A percentile compares a stretch with the other conserved stretches of the same genome.
phyloP scores from a whole-genome alignment of 345 rosid species.

The Heritiera littoralis region DNA sequence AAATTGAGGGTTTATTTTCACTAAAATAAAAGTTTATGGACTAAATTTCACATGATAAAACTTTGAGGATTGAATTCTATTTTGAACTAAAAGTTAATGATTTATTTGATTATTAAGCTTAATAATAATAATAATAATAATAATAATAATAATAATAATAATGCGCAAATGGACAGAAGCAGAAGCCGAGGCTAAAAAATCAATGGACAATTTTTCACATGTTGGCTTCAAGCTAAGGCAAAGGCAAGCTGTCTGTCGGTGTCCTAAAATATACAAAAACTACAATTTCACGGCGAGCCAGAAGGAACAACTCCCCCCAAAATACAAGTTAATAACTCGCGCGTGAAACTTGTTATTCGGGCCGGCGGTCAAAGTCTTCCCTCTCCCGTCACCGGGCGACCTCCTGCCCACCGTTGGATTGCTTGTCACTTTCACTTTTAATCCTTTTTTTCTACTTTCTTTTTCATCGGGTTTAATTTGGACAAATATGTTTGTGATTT shows the following conservation, averaged over 20 bases:
- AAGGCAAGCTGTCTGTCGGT: slow-evolving; percentile 40
- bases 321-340: not conserved
- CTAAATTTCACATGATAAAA: too few species aligned
- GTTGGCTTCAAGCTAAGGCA: slow-evolving; percentile 22
- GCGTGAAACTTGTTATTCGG: not conserved
- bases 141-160: not conserved
- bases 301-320: too few species aligned
- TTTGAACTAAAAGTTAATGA: too few species aligned
- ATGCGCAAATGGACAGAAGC: not conserved
- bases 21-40: too few species aligned
- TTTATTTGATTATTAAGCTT: too few species aligned
- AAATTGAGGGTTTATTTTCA: too few species aligned
- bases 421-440: slow-evolving; percentile 37
- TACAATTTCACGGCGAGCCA: slow-evolving; percentile 29
- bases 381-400: not conserved
- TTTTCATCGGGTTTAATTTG: too few species aligned
- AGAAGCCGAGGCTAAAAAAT: slow-evolving; percentile 11
- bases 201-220: not conserved
- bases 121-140: too few species aligned
- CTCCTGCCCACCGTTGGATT: slow-evolving; percentile 23
- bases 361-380: not conserved
- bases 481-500: too few species aligned
- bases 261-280: not conserved
- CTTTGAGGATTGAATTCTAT: too few species aligned
- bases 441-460: not conserved